A percentile compares a stretch with the other conserved stretches of the same genome.
phyloP scores from a whole-genome alignment of 1,139 yeast species.

The Sugiyamaella japonica region DNA sequence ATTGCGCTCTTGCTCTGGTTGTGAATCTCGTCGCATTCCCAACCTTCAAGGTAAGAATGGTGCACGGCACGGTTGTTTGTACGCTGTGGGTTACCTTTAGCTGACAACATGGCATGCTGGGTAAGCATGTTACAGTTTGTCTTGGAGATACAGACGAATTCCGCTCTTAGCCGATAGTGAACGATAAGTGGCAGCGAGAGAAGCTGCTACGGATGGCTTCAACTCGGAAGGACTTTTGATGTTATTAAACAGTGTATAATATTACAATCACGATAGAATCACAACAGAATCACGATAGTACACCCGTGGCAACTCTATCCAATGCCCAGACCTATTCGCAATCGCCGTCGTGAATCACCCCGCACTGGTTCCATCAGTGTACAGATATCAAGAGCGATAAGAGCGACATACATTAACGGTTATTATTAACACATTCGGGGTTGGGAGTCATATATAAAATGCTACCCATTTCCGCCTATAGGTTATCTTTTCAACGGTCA shows the following conservation, averaged over 20 bases:
- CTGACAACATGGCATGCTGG: slow-evolving; percentile 1
- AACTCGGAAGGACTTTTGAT: too few relatives aligned
- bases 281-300: too few relatives aligned
- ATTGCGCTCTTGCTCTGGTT: background rate
- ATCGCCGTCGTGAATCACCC: background rate
- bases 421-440: slow-evolving; percentile 11
- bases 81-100: slow-evolving; percentile 19
- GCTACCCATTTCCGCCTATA: slow-evolving; percentile 11
- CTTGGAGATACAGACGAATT: background rate
- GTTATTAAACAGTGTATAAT: too few relatives aligned
- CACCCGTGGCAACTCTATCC: too few relatives aligned
- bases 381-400: slow-evolving; percentile 11
- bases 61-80: background rate
- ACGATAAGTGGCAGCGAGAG: background rate
- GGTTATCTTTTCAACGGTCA: background rate
- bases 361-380: slow-evolving; percentile 13
- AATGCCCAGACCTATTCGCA: too few relatives aligned
- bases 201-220: background rate
- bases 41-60: too few relatives aligned
- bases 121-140: background rate
- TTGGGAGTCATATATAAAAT: slow-evolving; percentile 10
- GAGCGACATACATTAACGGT: background rate
- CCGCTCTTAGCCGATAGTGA: background rate
- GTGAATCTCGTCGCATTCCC: background rate
- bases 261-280: too few relatives aligned